Evolutionary conservation across 139 green algal genomes (phyloP).

Genomic region (Desmodesmus armatus): DNA sequence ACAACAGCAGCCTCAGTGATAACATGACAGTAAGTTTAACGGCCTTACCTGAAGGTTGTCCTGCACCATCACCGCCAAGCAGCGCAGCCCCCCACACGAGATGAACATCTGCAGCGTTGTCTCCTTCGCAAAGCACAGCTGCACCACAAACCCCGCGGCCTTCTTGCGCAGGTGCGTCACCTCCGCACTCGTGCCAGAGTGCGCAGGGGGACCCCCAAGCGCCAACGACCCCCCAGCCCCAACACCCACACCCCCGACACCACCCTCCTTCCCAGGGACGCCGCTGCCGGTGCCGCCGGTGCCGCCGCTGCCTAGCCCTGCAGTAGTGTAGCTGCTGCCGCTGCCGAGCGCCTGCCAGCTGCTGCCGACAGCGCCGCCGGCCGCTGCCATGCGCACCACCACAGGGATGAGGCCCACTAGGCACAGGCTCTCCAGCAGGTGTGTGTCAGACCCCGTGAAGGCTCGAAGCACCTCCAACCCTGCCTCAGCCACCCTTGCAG

Average conservation of each 20-base stretch:
- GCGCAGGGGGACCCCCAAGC: neutral
- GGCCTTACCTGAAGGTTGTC: constrained; percentile 50
- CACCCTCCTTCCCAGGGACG: neutral
- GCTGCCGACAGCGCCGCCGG: neutral
- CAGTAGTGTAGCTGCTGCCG: constrained; percentile 1
- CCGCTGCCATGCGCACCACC: constrained; percentile 55
- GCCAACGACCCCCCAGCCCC: neutral
- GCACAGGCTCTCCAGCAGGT: constrained; percentile 68
- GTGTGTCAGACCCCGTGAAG: constrained; percentile 54
- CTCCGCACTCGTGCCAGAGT: neutral
- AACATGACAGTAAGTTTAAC: too few relatives aligned
- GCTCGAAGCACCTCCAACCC: constrained; percentile 15
- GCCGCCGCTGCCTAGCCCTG: neutral
- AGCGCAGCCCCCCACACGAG: constrained; percentile 63
- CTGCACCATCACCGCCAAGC: constrained; percentile 38
- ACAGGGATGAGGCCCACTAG: constrained; percentile 82
- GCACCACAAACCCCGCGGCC: constrained; percentile 73
- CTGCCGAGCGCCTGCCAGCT: neutral
- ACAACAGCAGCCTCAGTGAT: too few relatives aligned
- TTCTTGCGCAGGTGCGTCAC: constrained; percentile 51
- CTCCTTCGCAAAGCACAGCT: constrained; percentile 64
- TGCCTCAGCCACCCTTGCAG: neutral
- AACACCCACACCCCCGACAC: neutral
- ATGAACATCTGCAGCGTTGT: constrained; percentile 79
- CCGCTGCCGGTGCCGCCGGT: neutral